Base-by-base conservation (phyloP, 2,329 filamentous ascomycete species). In the Colletotrichum somersetense region DNA sequence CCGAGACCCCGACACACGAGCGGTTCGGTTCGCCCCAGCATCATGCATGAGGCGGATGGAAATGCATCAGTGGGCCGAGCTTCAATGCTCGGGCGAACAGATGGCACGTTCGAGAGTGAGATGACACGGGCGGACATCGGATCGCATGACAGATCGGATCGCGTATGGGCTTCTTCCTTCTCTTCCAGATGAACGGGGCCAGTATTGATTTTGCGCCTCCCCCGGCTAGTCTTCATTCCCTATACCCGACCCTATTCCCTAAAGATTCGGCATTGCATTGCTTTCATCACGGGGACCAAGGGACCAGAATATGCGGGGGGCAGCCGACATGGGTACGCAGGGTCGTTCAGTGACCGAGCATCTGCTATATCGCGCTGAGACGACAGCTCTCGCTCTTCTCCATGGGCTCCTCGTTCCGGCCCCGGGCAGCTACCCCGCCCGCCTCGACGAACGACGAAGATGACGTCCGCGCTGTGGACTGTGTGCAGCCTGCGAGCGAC, bases 371-470 rank as follows among this genome's bases (percentile, higher is more conserved):
- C 33, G 85, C 85, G 77, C 88, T 88, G 11, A 85, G 81, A 30
- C 86, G 81, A 75, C 89, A 89, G 35, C 81, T 84, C 73, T 88
- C 87, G 63, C 86, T 87, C 69, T 82, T 77, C 81, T 85, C 83
- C 73, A 89, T 80, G 65, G 90, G 77, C 75, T 90, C 88, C 68
- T 86, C 83, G 75, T 89, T 88, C 33, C 82, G 83, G 2, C 88
- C 88, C 66, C 79, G 80, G 71, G 89, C 87, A 16, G 88, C 84
- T 56, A 88, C 81, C 65, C 79, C 81, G 1, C 88, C 88, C 11
- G 83, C 85, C 73, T 89, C 87, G 55, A 42, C 14, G 40, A 42
- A 89, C 82, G 18, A 86, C 76, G 63, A 82, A 84, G 58, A 86
- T 86, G 0, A 78, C 71, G 76, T 85, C 80, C 1, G 84, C 84